Conservation (phyloP, 345 rosid genomes). For the Carallia brachiata region DNA sequence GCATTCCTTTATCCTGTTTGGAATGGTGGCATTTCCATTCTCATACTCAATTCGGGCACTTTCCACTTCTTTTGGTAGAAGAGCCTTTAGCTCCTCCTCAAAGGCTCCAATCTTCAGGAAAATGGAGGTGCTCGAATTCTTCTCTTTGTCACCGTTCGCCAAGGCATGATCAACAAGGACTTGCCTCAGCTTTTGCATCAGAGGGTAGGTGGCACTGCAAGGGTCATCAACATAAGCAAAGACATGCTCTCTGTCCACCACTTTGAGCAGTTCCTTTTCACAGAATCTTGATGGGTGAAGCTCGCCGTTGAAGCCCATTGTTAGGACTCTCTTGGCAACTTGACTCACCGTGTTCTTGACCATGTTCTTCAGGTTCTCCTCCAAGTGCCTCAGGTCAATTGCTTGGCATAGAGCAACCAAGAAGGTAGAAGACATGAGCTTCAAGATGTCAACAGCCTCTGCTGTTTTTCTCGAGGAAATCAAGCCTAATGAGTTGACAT, state of each 20-base stretch:
- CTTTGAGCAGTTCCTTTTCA: conserved; percentile 30
- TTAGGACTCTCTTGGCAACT: conserved; percentile 25
- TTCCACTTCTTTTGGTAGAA: conserved; percentile 31
- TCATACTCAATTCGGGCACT: conserved; percentile 23
- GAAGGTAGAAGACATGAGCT: conserved; percentile 31
- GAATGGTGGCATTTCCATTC: conserved; percentile 19
- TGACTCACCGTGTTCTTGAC: conserved; percentile 30
- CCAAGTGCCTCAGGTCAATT: conserved; percentile 32
- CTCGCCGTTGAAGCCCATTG: conserved; percentile 26
- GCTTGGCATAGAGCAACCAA: conserved; percentile 35
- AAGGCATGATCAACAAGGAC: conserved; percentile 35
- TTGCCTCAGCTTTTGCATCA: conserved; percentile 33
- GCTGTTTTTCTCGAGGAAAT: conserved; percentile 34
- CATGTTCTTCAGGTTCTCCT: conserved; percentile 27
- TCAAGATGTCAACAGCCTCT: conserved; percentile 33
- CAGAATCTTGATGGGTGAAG: conserved; percentile 35
- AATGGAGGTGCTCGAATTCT: conserved; percentile 20
- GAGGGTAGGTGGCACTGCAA: conserved; percentile 29
- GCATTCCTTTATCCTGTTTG: conserved; percentile 29
- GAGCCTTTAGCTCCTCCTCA: conserved; percentile 23
- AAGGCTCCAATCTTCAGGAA: conserved; percentile 25
- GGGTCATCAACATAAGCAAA: conserved; percentile 32
- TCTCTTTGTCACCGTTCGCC: conserved; percentile 23
- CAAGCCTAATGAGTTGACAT: conserved; percentile 33
- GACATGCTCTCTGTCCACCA: conserved; percentile 22